Percentiles rank a stretch among this genome's conserved stretches.
Conservation (phyloP, 495 filamentous ascomycete genomes). For the Penicillium longicatenatum region DNA sequence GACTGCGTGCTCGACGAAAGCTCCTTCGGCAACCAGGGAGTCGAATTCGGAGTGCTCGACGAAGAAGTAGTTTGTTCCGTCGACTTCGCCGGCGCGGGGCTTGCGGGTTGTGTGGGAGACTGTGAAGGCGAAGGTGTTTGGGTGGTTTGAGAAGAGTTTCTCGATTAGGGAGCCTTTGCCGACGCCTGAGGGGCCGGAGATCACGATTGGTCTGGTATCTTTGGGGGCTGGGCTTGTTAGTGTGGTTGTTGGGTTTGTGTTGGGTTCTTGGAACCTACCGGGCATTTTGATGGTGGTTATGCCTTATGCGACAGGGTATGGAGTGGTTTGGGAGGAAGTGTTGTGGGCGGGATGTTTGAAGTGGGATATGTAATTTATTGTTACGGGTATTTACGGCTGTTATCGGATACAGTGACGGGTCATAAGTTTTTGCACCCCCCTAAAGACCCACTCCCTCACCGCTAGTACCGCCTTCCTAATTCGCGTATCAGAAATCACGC, state of each 20-base stretch:
- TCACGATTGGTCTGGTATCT: conserved; percentile 64
- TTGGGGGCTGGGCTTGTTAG: conserved; percentile 4
- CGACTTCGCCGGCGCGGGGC: conserved; percentile 69
- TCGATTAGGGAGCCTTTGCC: conserved; percentile 84
- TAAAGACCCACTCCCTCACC: too few species aligned
- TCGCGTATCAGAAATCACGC: too few species aligned
- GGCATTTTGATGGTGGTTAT: background rate
- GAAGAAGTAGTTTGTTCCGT: conserved; percentile 79
- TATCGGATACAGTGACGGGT: too few species aligned
- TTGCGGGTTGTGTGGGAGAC: conserved; percentile 68
- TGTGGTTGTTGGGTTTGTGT: background rate
- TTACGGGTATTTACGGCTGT: background rate
- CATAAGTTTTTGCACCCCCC: too few species aligned
- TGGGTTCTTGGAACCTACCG: background rate
- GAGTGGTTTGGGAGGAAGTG: background rate
- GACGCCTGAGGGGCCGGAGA: conserved; percentile 79
- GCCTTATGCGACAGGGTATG: background rate
- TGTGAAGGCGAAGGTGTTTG: conserved; percentile 71
- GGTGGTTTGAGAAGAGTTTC: conserved; percentile 62
- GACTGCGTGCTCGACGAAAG: conserved; percentile 78
- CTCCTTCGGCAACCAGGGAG: conserved; percentile 59
- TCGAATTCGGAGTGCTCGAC: conserved; percentile 64
- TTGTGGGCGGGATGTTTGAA: background rate
- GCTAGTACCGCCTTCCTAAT: too few species aligned
- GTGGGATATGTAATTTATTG: conserved; percentile 1